Evolutionary conservation across 192 early-diverging fungal species (phyloP), one percentile per base, ranked within the genome.

Genomic region (Podila minutissima): DNA sequence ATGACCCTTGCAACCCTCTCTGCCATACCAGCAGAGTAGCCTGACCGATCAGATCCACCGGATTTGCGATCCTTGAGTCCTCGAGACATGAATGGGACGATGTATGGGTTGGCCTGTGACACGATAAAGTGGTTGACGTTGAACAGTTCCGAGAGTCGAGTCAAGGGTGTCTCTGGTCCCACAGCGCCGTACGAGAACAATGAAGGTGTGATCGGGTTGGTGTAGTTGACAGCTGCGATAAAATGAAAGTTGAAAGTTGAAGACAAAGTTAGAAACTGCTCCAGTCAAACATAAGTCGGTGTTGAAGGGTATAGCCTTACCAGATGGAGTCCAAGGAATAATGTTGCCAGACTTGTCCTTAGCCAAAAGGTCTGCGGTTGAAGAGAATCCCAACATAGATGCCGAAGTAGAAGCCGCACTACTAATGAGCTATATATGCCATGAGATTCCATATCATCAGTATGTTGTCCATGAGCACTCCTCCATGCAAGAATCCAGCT

Each of bases 111-210:
- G 15, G 94, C 93, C 82, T 94, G 90, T 2, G 93, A 94, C 3
- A 94, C 86, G 61, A 95, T 94, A 71, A 93, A 92, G 64, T 95
- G 93, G 73, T 95, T 95, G 20, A 94, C 93, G 66, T 95, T 94
- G 66, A 95, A 94, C 15, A 94, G 83, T 72, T 94, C 93, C 0
- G 92, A 87, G 26, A 95, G 79, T 55, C 92, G 82, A n/a, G 78
- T 68, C 33, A 93, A 72, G 2, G 92, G 91, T 7, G 92, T 86
- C 59, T 94, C 91, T 20, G 77, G 77, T 28, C 77, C 68, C 46
- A 73, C 89, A 83, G 67, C 69, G 10, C 74, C 57, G n/a, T 74
- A 75, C 3, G 74, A 65, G 50, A 75, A 81, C 60, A 74, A 75
- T 12, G 72, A 75, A 13, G 73, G 65, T 1, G 73, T 63, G 51